A percentile compares a stretch with the other conserved stretches of the same genome.
phyloP scores from a whole-genome alignment of 345 rosid species.

The Lenwebbia sp. region DNA sequence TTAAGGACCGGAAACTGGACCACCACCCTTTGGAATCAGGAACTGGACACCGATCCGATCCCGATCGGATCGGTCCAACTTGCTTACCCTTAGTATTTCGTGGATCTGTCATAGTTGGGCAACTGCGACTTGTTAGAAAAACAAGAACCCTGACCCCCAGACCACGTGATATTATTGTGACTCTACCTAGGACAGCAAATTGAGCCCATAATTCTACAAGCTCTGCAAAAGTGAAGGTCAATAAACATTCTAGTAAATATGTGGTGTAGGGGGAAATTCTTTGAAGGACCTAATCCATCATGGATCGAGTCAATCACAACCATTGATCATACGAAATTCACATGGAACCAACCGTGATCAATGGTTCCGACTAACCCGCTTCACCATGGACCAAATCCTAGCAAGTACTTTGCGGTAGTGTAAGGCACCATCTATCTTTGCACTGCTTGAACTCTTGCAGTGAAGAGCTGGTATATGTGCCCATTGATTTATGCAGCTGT shows the following conservation, averaged over 20 bases:
- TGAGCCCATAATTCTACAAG: background rate
- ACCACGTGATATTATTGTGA: background rate
- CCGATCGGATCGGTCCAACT: too few relatives aligned
- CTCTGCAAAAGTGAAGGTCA: background rate
- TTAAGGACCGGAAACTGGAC: too few relatives aligned
- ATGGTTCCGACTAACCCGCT: background rate
- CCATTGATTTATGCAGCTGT: conserved; percentile 61
- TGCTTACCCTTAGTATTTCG: too few relatives aligned
- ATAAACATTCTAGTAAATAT: background rate
- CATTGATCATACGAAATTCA: background rate
- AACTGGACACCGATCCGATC: too few relatives aligned
- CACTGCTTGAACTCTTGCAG: conserved; percentile 45
- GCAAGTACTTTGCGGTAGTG: conserved; percentile 1
- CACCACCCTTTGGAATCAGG: too few relatives aligned
- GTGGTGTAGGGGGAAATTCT: background rate
- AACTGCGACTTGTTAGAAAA: background rate
- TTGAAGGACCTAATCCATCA: background rate
- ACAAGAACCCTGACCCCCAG: background rate
- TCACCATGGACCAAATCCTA: background rate
- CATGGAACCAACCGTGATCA: background rate
- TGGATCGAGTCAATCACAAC: background rate
- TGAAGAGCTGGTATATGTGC: conserved; percentile 57
- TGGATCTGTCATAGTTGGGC: background rate
- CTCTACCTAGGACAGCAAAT: background rate
- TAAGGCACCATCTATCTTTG: conserved; percentile 50